Conservation (phyloP, 495 filamentous ascomycete species). For the Aspergillus sclerotiicarbonarius region DNA sequence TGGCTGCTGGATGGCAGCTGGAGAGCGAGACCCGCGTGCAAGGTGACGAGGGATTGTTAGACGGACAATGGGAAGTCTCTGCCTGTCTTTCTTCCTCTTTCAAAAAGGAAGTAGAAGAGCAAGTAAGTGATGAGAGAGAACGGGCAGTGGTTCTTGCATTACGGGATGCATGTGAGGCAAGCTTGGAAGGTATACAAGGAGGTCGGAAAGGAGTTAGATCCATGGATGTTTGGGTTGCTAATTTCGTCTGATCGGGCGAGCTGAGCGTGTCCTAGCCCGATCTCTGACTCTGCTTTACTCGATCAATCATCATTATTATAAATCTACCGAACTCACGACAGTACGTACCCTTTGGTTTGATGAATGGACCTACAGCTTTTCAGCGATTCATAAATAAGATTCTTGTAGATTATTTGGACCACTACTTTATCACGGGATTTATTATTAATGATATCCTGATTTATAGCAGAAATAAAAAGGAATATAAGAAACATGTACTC, state of each 20-base stretch:
- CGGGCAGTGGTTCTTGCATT: slow-evolving; percentile 29
- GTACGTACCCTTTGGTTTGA: too few species aligned
- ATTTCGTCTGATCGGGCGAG: slow-evolving; percentile 28
- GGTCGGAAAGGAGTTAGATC: slow-evolving; percentile 35
- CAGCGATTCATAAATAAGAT: too few species aligned
- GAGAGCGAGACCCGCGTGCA: slow-evolving; percentile 28
- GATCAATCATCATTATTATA: too few species aligned
- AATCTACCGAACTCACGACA: too few species aligned
- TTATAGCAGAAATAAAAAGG: too few species aligned
- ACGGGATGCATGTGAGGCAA: slow-evolving; percentile 33
- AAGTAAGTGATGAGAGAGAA: slow-evolving; percentile 32
- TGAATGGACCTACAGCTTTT: too few species aligned
- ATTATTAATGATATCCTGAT: too few species aligned
- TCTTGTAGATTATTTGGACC: too few species aligned
- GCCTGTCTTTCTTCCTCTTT: slow-evolving; percentile 25
- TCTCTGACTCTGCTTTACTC: too few species aligned
- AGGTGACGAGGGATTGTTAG: slow-evolving; percentile 34
- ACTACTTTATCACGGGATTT: too few species aligned
- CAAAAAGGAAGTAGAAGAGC: slow-evolving; percentile 25
- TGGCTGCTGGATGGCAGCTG: slow-evolving; percentile 25
- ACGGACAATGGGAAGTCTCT: slow-evolving; percentile 47
- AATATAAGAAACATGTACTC: too few species aligned
- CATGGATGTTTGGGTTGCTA: slow-evolving; percentile 50
- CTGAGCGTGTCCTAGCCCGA: slow-evolving; percentile 13
- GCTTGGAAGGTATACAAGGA: slow-evolving; percentile 26